Conservation (phyloP, 2,329 filamentous ascomycete species). For the Laburnicola sp. region DNA sequence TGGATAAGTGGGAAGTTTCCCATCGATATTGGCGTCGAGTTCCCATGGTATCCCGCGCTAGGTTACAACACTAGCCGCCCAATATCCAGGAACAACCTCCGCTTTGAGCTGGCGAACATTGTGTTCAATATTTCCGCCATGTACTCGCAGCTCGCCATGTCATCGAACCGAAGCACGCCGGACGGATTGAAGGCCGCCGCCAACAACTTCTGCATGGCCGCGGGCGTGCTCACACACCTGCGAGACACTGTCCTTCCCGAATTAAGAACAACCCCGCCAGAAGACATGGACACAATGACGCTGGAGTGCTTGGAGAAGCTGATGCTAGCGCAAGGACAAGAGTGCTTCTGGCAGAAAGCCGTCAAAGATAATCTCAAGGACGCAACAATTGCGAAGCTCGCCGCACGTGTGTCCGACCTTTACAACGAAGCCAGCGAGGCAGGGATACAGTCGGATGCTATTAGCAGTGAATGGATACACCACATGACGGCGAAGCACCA, state of each 20-base stretch:
- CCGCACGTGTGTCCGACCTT: slow-evolving; percentile 86
- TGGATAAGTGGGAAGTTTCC: slow-evolving; percentile 97
- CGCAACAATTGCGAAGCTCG: slow-evolving; percentile 85
- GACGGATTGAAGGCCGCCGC: slow-evolving; percentile 87
- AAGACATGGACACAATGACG: slow-evolving; percentile 92
- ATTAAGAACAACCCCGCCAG: slow-evolving; percentile 78
- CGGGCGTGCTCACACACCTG: slow-evolving; percentile 80
- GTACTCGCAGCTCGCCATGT: slow-evolving; percentile 87
- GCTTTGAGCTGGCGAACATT: slow-evolving; percentile 87
- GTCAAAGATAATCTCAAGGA: slow-evolving; percentile 94
- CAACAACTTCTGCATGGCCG: slow-evolving; percentile 85
- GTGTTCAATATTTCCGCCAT: slow-evolving; percentile 91
- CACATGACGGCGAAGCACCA: slow-evolving; percentile 97
- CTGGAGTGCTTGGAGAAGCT: slow-evolving; percentile 81
- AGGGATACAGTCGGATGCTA: slow-evolving; percentile 83
- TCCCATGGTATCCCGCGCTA: slow-evolving; percentile 92
- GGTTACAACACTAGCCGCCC: slow-evolving; percentile 85
- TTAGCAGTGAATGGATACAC: slow-evolving; percentile 96
- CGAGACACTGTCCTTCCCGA: slow-evolving; percentile 78
- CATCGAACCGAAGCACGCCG: slow-evolving; percentile 73
- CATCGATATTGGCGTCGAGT: slow-evolving; percentile 92
- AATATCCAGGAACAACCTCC: slow-evolving; percentile 66
- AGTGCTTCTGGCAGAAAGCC: slow-evolving; percentile 98
- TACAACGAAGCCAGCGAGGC: slow-evolving; percentile 84
- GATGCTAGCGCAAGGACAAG: slow-evolving; percentile 88